phyloP scores from a whole-genome alignment of 2,329 filamentous ascomycete genomes.

The Colletotrichum endophyticum region DNA sequence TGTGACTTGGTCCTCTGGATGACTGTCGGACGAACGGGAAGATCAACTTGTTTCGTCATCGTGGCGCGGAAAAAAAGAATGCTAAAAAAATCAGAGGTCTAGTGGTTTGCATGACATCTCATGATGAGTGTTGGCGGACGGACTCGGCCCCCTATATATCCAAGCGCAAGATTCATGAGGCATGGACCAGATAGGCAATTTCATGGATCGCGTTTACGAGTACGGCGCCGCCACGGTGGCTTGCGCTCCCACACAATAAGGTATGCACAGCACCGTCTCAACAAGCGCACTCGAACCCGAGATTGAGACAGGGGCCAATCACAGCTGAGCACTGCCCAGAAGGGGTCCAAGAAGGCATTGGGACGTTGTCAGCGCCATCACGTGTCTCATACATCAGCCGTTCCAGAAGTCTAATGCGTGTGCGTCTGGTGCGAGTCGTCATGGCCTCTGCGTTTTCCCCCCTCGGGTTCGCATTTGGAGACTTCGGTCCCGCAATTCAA shows the following conservation, averaged over 20 bases:
- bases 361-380: background rate
- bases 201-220: background rate
- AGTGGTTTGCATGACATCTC: background rate
- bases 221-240: constrained; percentile 1
- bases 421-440: background rate
- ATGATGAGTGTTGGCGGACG: background rate
- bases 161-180: background rate
- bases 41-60: background rate
- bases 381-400: constrained; percentile 20
- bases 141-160: constrained; percentile 3
- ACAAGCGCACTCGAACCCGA: background rate
- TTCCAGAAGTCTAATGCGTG: constrained; percentile 8
- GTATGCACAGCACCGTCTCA: background rate
- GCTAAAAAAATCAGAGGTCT: background rate
- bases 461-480: constrained; percentile 9
- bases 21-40: background rate
- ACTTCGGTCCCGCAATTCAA: background rate
- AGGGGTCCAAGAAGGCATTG: background rate
- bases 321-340: background rate
- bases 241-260: background rate
- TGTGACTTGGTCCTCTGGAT: background rate
- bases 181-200: background rate
- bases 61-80: background rate
- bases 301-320: background rate
- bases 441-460: background rate